A percentile compares a stretch with the other conserved stretches of the same genome.
Evolutionary conservation across 257 asterid genomes (phyloP).

Genomic region (Anisodus tanguticus): DNA sequence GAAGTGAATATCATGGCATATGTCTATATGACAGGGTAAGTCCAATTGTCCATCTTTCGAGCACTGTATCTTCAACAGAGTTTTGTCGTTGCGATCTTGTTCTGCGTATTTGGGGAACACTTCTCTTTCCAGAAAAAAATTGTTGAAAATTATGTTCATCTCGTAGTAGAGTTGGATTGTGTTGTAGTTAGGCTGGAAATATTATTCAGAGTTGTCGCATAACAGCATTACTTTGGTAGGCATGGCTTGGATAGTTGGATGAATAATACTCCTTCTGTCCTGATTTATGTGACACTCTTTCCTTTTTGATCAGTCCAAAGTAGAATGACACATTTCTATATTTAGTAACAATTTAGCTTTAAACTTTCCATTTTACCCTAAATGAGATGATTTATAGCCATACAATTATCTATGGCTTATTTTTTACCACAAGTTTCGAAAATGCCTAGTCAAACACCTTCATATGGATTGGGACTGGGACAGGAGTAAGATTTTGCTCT

Average conservation of each 20-base stretch:
- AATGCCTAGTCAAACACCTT: too few relatives aligned
- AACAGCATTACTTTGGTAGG: background rate
- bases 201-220: slow-evolving; percentile 8
- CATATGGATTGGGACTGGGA: too few relatives aligned
- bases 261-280: too few relatives aligned
- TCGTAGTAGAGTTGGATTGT: background rate
- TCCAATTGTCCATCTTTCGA: background rate
- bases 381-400: too few relatives aligned
- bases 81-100: background rate
- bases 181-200: background rate
- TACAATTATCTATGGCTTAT: too few relatives aligned
- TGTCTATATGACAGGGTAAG: background rate
- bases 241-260: slow-evolving; percentile 7
- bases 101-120: background rate
- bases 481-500: too few relatives aligned
- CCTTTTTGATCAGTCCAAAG: too few relatives aligned
- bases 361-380: too few relatives aligned
- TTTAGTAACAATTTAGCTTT: too few relatives aligned
- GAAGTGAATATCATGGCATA: background rate
- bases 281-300: too few relatives aligned
- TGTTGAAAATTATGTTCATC: slow-evolving; percentile 1
- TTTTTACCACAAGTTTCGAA: too few relatives aligned
- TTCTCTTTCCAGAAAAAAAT: background rate
- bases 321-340: too few relatives aligned
- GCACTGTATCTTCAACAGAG: background rate